Evolutionary conservation across 78 protist genomes (phyloP), one percentile per base, ranked within the genome.

Genomic region (Cavenderia fasciculata): DNA sequence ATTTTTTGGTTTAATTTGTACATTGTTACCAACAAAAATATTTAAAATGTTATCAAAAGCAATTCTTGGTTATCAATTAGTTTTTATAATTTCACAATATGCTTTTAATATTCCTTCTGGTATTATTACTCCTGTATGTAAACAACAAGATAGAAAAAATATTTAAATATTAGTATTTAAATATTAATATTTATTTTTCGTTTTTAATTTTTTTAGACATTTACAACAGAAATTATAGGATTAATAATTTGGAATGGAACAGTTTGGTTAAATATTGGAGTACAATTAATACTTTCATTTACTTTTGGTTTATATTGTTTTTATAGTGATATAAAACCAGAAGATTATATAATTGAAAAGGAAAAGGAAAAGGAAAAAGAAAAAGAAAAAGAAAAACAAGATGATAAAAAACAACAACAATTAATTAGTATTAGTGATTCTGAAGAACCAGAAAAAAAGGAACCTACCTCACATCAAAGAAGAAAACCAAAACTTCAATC

Each of bases 261-360:
- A 27, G 36, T 51, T 23, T 79, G 88, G 74, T 41, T 79, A 38
- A 43, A 65, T 52, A 66, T 79, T 47, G 88, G 88, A 29, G 56
- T 66, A 29, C 88, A 79, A 44, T 4, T 79, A 7, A 46, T 79
- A 2, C 70, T 79, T 18, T 34, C 76, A 2, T 51, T 79, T 7
- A 79, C 88, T 11, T 40, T 79, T 34, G 46, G 65, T 54, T 23
- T 79, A 38, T 79, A 79, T 66, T 79, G 88, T 52, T 79, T 66
- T 43, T 79, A 79, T 29, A 79, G 88, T 54, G 46, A 62, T 49
- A 79, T 52, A 6, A 52, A 73, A 38, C 40, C 25, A 34, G 27
- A 73, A 11, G 52, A 52, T 65, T 65, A n/a, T 65, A 65, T 40
- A n/a, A 65, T 40, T 12, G 8, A 5, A 59, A 59, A 31, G 12